Base-by-base conservation (phyloP, 768 basidiomycete species). In the Candolleomyces efflorescens region DNA sequence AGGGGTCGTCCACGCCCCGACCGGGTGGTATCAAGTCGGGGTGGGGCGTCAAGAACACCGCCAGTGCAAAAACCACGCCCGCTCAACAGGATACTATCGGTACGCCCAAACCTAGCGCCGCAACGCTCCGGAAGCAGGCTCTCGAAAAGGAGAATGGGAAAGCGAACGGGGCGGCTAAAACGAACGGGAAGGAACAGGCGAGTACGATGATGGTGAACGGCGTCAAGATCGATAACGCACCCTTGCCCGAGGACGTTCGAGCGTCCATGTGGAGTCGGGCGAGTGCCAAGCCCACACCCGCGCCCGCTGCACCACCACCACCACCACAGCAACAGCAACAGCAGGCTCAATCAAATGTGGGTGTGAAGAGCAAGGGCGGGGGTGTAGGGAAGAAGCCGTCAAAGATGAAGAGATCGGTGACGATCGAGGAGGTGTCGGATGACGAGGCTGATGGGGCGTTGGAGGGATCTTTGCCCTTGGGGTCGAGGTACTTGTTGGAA, bases 341-440 rank as follows among this genome's bases (percentile, higher is more conserved):
- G 20, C 17, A 4, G n/a, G 49, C 27, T 27, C 41, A 32, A 32
- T 5, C 32, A 11, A 32, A 11, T 43, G 41, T 7, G 15, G 49
- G 26, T 36, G 17, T 27, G 49, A 18, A 17, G 17, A 12, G 3
- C 15, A 27, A 26, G 15, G 27, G 27, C 27, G 46, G 6, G 36
- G 27, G 26, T 3, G 24, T 5, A 24, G 20, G 49, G 20, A 26
- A 10, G 24, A 36, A 17, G 49, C 4, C 27, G 23, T 51, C 26
- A 17, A 13, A 22, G 26, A 10, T n/a, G 27, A 18, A 18, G 49
- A 74, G 73, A 61, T 65, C 64, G 36, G 74, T 73, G n/a, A 77
- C 70, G 27, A 67, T 80, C 13, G 79, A 80, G 62, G 79, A 78
- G 32, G 72, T 78, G 13, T 69, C 73, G 6, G 78, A 80, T 55